A percentile compares a stretch with the other conserved stretches of the same genome.
Evolutionary conservation across 2,329 filamentous ascomycete species (phyloP).

Genomic region (Penicillium aurantiogriseum): DNA sequence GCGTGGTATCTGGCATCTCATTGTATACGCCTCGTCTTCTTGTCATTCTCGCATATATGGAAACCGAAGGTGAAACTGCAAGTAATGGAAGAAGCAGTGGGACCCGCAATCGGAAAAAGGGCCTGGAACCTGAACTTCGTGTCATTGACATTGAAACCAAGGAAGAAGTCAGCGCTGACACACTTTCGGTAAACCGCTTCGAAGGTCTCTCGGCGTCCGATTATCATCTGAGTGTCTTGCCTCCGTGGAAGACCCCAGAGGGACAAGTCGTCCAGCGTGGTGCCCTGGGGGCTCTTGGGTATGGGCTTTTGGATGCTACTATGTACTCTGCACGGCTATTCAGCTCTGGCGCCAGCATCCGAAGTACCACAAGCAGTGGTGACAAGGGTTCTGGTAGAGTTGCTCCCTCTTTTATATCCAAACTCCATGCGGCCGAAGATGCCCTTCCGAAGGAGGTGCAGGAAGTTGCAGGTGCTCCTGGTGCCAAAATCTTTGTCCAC

Average conservation of each 20-base stretch:
- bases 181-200: slow-evolving; percentile 79
- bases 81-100: slow-evolving; percentile 49
- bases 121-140: slow-evolving; percentile 81
- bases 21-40: slow-evolving; percentile 91
- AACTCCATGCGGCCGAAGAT: slow-evolving; percentile 48
- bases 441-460: slow-evolving; percentile 44
- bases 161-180: slow-evolving; percentile 82
- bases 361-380: slow-evolving; percentile 53
- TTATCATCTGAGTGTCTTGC: slow-evolving; percentile 84
- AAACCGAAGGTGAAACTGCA: slow-evolving; percentile 67
- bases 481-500: slow-evolving; percentile 86
- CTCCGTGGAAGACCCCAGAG: slow-evolving; percentile 66
- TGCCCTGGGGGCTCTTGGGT: slow-evolving; percentile 72
- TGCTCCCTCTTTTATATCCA: slow-evolving; percentile 54
- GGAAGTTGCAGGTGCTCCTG: slow-evolving; percentile 53
- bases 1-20: slow-evolving; percentile 94
- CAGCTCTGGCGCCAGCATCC: slow-evolving; percentile 78
- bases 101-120: slow-evolving; percentile 70
- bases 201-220: slow-evolving; percentile 83
- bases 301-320: slow-evolving; percentile 82
- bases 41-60: slow-evolving; percentile 86
- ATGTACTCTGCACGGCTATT: slow-evolving; percentile 85
- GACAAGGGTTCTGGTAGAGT: slow-evolving; percentile 57
- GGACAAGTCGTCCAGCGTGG: slow-evolving; percentile 65
- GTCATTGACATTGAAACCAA: slow-evolving; percentile 84